Conservation (phyloP, 805 yeast genomes). For the Cephaloascus fragrans region DNA sequence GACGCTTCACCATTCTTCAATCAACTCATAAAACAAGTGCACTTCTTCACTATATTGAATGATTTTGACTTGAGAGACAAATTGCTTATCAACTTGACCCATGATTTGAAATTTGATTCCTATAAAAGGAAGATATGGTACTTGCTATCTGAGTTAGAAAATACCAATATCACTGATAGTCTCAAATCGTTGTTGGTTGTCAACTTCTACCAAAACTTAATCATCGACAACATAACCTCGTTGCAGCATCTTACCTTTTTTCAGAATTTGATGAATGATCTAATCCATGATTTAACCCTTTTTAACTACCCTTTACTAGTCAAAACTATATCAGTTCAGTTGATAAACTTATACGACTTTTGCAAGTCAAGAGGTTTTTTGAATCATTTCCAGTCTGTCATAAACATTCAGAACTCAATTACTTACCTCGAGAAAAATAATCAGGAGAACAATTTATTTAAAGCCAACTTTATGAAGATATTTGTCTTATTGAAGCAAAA, state of each 20-base stretch:
- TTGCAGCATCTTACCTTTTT: not conserved
- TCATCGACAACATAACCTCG: not conserved
- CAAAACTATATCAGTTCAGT: not conserved
- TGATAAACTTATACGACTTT: not conserved
- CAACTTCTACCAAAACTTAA: not conserved
- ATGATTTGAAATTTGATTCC: conserved; percentile 18
- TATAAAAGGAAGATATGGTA: conserved; percentile 21
- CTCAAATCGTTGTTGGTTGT: not conserved
- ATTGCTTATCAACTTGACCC: conserved; percentile 13
- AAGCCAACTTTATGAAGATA: no score
- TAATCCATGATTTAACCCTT: not conserved
- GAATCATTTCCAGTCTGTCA: not conserved
- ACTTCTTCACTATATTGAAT: conserved; percentile 24
- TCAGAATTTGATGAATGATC: not conserved
- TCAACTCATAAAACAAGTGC: conserved; percentile 11
- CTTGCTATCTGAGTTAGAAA: conserved; percentile 5
- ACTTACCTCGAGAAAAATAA: not conserved
- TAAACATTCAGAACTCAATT: not conserved
- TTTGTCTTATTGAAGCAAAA: not conserved
- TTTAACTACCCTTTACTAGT: not conserved
- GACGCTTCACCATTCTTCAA: not conserved
- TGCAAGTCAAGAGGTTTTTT: not conserved
- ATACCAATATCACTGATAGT: not conserved
- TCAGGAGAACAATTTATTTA: not conserved
- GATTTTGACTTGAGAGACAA: conserved; percentile 23